Percentiles rank a stretch among this genome's conserved stretches.
These are phyloP conservation scores for Gonium pectorale DNA, from an alignment of 139 green algal genomes.

Conservation along the genomic window DNA sequence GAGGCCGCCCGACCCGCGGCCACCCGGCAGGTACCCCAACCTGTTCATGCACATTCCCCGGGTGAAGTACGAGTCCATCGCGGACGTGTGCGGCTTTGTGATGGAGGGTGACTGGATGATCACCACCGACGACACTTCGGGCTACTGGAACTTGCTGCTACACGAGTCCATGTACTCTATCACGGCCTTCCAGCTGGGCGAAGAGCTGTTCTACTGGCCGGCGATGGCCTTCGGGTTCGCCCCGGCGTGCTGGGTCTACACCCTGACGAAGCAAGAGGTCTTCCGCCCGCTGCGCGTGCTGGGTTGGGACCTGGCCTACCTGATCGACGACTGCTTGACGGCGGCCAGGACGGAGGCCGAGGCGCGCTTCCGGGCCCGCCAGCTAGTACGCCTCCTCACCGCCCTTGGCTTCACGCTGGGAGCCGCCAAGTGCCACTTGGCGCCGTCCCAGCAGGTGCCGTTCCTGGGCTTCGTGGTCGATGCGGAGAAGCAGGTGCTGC, in stretches of 20 bases:
- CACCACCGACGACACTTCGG: not conserved
- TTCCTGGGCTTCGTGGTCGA: not conserved
- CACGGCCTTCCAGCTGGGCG: not conserved
- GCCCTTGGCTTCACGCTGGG: not conserved
- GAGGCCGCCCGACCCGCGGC: no score
- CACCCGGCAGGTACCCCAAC: no score
- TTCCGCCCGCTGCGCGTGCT: not conserved
- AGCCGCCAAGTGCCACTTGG: not conserved
- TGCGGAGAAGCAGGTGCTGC: no score
- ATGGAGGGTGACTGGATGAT: not conserved
- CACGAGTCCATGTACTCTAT: not conserved
- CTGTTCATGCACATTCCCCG: not conserved
- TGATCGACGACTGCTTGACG: not conserved
- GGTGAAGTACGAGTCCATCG: not conserved
- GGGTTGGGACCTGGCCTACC: not conserved
- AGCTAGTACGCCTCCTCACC: not conserved
- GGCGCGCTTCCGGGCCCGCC: not conserved
- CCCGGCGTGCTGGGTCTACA: not conserved
- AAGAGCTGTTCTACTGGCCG: not conserved
- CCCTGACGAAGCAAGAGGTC: not conserved
- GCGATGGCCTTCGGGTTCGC: constrained; percentile 3
- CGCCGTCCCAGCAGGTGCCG: not conserved
- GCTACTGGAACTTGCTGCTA: not conserved
- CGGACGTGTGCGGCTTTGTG: not conserved
- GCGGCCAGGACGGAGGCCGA: not conserved